phyloP scores from a whole-genome alignment of 331 rosid species.

The Cydonia oblonga region DNA sequence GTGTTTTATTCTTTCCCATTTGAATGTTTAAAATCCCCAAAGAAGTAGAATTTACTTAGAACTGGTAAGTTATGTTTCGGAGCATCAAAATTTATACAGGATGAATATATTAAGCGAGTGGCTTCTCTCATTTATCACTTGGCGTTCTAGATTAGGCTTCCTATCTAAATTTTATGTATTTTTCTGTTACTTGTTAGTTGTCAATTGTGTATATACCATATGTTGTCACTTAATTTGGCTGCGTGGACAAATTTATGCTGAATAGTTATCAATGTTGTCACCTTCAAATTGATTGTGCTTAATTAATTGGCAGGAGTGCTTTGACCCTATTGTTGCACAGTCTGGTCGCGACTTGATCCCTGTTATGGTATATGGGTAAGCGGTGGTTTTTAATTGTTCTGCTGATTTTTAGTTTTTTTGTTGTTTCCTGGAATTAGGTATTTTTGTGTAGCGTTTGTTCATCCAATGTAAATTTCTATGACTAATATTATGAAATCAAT shows the following conservation, averaged over 20 bases:
- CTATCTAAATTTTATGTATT: neutral
- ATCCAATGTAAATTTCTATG: neutral
- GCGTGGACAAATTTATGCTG: neutral
- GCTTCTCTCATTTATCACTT: neutral
- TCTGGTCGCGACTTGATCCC: constrained; percentile 99
- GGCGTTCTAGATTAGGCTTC: neutral
- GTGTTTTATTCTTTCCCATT: neutral
- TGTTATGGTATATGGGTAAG: constrained; percentile 98
- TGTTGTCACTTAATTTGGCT: neutral
- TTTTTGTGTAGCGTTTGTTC: neutral
- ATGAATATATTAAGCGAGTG: neutral
- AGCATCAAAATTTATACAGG: neutral
- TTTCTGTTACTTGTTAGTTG: neutral
- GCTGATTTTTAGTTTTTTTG: neutral
- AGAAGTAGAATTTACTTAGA: neutral
- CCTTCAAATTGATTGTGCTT: neutral
- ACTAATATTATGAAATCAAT: neutral
- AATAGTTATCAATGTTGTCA: neutral
- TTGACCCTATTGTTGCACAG: constrained; percentile 91
- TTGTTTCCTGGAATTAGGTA: neutral
- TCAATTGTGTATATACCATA: neutral
- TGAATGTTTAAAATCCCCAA: neutral
- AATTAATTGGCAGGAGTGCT: constrained; percentile 69
- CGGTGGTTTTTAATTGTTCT: neutral
- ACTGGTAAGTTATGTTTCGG: neutral